Evolutionary conservation across 495 filamentous ascomycete species (phyloP), one percentile per base, ranked within the genome.

Genomic region (Neurospora sp.): DNA sequence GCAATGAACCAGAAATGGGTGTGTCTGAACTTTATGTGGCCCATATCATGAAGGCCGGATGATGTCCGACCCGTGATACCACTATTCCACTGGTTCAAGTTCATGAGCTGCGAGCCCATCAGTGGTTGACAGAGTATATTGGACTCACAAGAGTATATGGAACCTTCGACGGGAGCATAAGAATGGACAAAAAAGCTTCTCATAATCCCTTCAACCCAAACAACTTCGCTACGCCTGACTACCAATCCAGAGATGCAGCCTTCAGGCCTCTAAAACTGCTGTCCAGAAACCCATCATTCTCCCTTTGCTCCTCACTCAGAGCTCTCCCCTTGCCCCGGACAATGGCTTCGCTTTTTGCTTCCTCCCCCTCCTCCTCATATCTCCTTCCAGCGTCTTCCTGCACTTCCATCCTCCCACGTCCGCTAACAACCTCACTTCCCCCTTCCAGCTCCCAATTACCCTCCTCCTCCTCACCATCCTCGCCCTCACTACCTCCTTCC

Each of bases 401-500:
- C 27, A 66, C 7, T 66, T 66, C 27, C 27, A 66, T 16, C 7
- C 27, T 16, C 7, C 14, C 53, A 35, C 53, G 12, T 1, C 16
- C 27, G 6, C 2, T 14, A 18, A 66, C 6, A 3, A 35, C 53
- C 53, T 35, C 27, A 37, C 14, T 6, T 9, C 12, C 5, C 27
- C 8, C 53, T 8, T 37, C 53, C 53, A 35, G 14, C 14, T 66
- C 53, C 53, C 53, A 66, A 66, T 16, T 14, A 7, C 14, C 27
- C 53, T 37, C 44, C 71, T 69, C 38, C 40, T 69, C 38, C 40
- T 40, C 44, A 14, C 71, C 71, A 68, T 61, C 31, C 70, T 31
- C 72, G 4, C 1, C 70, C 9, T 74, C 68, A 85, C 85, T 82
- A 85, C 27, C 12, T 16, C 2, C 14, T 16, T 12, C 53, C 14